phyloP scores from a whole-genome alignment of 1,284 basidiomycete genomes.

The Naganishia sp. region DNA sequence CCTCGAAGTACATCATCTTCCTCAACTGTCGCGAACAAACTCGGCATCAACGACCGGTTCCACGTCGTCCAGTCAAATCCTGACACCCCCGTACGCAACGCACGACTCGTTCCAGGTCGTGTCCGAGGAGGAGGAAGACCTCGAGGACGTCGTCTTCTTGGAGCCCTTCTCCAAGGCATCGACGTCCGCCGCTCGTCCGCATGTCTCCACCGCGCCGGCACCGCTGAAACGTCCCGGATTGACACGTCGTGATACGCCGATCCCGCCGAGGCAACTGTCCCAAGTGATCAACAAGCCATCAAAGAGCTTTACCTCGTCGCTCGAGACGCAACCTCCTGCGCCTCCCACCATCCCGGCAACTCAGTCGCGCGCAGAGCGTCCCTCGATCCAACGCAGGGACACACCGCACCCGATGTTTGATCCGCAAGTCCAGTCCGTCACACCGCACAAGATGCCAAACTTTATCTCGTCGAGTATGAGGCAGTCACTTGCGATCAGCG shows the following conservation, averaged over 20 bases:
- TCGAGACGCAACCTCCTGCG: neutral
- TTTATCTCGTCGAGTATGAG: conserved; percentile 17
- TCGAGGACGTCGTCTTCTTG: neutral
- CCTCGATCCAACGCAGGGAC: conserved; percentile 10
- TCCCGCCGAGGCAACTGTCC: neutral
- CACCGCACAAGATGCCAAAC: conserved; percentile 1
- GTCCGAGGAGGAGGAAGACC: conserved; percentile 20
- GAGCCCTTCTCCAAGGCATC: neutral
- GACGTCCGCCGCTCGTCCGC: neutral
- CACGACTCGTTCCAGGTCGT: conserved; percentile 13
- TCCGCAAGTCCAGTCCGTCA: neutral
- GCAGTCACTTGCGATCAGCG: neutral
- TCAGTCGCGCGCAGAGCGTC: neutral
- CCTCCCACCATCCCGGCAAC: neutral
- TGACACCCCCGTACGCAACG: conserved; percentile 2
- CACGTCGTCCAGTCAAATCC: neutral
- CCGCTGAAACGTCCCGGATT: conserved; percentile 17
- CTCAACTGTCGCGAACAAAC: conserved; percentile 24
- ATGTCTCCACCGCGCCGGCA: neutral
- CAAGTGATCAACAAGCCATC: conserved; percentile 5
- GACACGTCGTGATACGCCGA: conserved; percentile 15
- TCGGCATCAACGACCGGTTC: conserved; percentile 13
- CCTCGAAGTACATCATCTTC: conserved; percentile 1
- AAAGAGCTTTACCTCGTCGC: conserved; percentile 6
- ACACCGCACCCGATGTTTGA: conserved; percentile 20